Evolutionary conservation across 257 asterid genomes (phyloP).

Genomic region (Penstemon eatonii): DNA sequence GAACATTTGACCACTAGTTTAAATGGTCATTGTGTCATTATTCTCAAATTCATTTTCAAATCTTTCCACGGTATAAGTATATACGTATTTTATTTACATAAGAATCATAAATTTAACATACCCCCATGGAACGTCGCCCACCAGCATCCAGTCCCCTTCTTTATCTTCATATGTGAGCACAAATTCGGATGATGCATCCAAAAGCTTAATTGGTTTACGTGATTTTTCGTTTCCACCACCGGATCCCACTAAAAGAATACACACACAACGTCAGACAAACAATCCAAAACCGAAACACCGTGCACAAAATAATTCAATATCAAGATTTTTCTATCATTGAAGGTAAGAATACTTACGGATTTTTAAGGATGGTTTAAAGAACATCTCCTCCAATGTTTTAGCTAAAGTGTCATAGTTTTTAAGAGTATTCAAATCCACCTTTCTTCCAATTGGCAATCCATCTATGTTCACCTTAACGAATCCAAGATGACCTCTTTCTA

Average conservation of each 20-base stretch:
- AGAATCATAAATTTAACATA: conserved; percentile 25
- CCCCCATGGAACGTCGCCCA: conserved; percentile 94
- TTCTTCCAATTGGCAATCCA: conserved; percentile 80
- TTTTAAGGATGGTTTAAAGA: conserved; percentile 48
- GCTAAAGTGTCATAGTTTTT: conserved; percentile 61
- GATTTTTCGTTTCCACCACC: conserved; percentile 57
- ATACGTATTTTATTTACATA: background rate
- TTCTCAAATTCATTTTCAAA: too few relatives aligned
- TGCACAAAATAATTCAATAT: too few relatives aligned
- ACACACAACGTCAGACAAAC: conserved; percentile 6
- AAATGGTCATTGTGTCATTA: too few relatives aligned
- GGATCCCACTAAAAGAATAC: conserved; percentile 20
- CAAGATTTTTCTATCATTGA: background rate
- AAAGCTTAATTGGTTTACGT: conserved; percentile 50
- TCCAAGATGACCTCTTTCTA: conserved; percentile 55
- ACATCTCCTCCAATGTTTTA: conserved; percentile 67
- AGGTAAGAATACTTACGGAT: conserved; percentile 32
- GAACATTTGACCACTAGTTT: too few relatives aligned
- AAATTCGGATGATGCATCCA: conserved; percentile 79
- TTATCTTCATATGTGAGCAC: conserved; percentile 81
- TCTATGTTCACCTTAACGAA: conserved; percentile 85
- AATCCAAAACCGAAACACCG: background rate
- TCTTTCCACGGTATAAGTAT: too few relatives aligned
- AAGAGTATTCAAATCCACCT: conserved; percentile 76
- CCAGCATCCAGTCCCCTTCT: conserved; percentile 94